Percentiles rank a stretch among this genome's conserved stretches.
Conservation (phyloP, 176 grass and related monocot genomes). For the Oryza meyeriana region DNA sequence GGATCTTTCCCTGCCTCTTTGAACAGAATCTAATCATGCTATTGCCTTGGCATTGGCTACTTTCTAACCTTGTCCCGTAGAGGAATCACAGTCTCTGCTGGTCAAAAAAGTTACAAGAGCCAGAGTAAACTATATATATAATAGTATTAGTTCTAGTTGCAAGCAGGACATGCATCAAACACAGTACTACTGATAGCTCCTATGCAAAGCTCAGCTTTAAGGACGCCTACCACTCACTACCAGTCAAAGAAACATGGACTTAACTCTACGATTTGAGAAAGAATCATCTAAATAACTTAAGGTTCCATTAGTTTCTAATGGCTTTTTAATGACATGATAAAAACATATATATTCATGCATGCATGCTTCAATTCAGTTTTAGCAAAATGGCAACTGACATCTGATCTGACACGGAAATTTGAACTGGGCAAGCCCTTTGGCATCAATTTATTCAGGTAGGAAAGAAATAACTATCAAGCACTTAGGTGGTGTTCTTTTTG, state of each 20-base stretch:
- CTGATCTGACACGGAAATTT: not conserved
- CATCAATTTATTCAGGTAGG: slow-evolving; percentile 9
- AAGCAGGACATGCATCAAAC: not conserved
- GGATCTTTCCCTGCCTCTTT: slow-evolving; percentile 14
- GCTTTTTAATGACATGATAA: not conserved
- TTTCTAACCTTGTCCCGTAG: slow-evolving; percentile 25
- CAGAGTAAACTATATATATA: slow-evolving; percentile 27
- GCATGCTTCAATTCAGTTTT: slow-evolving; percentile 4
- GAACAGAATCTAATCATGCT: slow-evolving; percentile 46
- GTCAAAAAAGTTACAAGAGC: slow-evolving; percentile 39
- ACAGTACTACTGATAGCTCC: slow-evolving; percentile 26
- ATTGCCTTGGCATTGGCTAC: slow-evolving; percentile 30
- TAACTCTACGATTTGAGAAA: slow-evolving; percentile 22
- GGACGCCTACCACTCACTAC: not conserved
- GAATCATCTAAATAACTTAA: not conserved
- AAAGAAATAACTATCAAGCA: not conserved
- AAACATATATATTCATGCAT: not conserved
- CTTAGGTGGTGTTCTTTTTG: no score
- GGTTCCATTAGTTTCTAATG: not conserved
- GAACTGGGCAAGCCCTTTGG: not conserved
- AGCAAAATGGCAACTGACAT: slow-evolving; percentile 8
- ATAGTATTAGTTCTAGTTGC: not conserved
- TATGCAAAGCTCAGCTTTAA: slow-evolving; percentile 46
- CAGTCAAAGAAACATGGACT: slow-evolving; percentile 30
- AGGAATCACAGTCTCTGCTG: slow-evolving; percentile 25